Evolutionary conservation across 805 yeast genomes (phyloP).

Genomic region (Lipomyces yamanashiensis): DNA sequence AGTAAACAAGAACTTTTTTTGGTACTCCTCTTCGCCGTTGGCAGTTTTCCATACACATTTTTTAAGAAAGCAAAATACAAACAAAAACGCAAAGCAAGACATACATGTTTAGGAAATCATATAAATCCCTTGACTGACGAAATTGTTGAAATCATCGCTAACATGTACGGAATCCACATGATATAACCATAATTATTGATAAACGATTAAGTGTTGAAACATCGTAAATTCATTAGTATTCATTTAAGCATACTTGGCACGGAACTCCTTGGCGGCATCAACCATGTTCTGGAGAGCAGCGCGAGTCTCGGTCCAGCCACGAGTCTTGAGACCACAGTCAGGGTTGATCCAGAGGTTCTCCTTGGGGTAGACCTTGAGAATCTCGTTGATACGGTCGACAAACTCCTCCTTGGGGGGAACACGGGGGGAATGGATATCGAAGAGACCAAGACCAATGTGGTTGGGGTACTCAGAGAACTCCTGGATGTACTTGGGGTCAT

Average conservation of each 20-base stretch:
- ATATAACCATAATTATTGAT: conserved; percentile 13
- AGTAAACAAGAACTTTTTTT: conserved; percentile 8
- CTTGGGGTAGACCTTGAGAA: conserved; percentile 96
- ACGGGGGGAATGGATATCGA: conserved; percentile 99
- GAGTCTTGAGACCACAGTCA: conserved; percentile 99
- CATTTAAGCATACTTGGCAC: conserved; percentile 54
- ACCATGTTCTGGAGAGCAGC: conserved; percentile 98
- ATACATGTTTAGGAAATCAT: conserved; percentile 13
- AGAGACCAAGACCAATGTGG: conserved; percentile 99
- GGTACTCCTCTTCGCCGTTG: neutral
- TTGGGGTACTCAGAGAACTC: conserved; percentile 98
- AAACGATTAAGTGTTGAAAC: conserved; percentile 21
- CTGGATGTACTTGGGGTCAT: conserved; percentile 96
- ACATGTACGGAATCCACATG: conserved; percentile 21
- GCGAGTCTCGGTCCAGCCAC: conserved; percentile 98
- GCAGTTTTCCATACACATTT: neutral
- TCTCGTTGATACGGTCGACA: conserved; percentile 88
- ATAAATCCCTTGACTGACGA: conserved; percentile 20
- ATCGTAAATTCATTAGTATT: conserved; percentile 10
- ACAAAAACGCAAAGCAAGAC: conserved; percentile 19
- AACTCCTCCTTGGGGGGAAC: conserved; percentile 98
- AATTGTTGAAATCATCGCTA: conserved; percentile 20
- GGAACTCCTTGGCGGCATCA: conserved; percentile 96
- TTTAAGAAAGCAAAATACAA: conserved; percentile 11
- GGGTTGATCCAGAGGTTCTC: conserved; percentile 99